Conservation (phyloP, 805 yeast species). For the Ogataea sp. region DNA sequence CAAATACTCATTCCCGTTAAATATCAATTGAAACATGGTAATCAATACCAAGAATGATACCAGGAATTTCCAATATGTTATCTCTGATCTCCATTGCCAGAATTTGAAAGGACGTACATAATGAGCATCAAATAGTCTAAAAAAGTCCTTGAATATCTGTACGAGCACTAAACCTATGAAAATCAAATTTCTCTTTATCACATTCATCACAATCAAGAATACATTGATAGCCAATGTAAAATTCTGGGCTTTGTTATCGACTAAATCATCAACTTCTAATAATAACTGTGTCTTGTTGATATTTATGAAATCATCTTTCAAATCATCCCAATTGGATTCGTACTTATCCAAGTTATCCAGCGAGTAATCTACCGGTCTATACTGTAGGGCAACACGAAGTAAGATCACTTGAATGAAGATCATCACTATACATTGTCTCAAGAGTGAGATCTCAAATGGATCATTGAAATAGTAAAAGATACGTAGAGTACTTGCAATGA, state of each 20-base stretch:
- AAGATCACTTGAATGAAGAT: slow-evolving; percentile 65
- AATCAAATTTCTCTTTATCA: slow-evolving; percentile 8
- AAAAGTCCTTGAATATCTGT: slow-evolving; percentile 26
- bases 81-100: slow-evolving; percentile 79
- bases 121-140: slow-evolving; percentile 64
- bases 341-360: slow-evolving; percentile 28
- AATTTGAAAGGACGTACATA: slow-evolving; percentile 57
- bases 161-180: slow-evolving; percentile 5
- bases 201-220: slow-evolving; percentile 10
- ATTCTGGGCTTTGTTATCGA: slow-evolving; percentile 1
- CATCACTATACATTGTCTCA: slow-evolving; percentile 81
- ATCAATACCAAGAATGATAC: slow-evolving; percentile 26
- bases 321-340: slow-evolving; percentile 17
- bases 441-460: slow-evolving; percentile 73
- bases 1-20: slow-evolving; percentile 17
- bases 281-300: slow-evolving; percentile 5
- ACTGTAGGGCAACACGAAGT: slow-evolving; percentile 52
- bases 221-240: slow-evolving; percentile 2
- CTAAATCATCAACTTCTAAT: slow-evolving; percentile 8
- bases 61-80: slow-evolving; percentile 57
- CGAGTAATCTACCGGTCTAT: slow-evolving; percentile 39
- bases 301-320: slow-evolving; percentile 20
- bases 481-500: slow-evolving; percentile 65
- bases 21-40: slow-evolving; percentile 6
- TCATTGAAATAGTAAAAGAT: slow-evolving; percentile 70